phyloP scores from a whole-genome alignment of 2,329 filamentous ascomycete genomes.

The Alternaria ethzedia region DNA sequence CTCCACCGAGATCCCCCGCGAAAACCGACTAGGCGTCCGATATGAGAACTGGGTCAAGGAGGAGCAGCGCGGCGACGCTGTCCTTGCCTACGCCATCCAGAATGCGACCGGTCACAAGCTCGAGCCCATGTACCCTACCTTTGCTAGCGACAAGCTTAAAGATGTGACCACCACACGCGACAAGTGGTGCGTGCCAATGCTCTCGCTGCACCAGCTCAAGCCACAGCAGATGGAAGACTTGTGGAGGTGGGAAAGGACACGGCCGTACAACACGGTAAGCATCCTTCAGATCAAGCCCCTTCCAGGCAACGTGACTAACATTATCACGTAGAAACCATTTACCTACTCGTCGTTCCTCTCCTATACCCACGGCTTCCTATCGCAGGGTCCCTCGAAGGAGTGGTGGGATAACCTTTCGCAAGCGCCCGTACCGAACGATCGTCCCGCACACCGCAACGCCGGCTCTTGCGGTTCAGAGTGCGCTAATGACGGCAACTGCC shows the following conservation, averaged over 20 bases:
- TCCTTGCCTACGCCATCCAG: slow-evolving; percentile 48
- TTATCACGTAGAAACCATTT: slow-evolving; percentile 41
- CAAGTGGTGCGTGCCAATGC: slow-evolving; percentile 53
- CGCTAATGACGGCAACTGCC: slow-evolving; percentile 39
- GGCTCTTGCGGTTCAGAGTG: slow-evolving; percentile 45
- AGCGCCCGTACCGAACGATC: slow-evolving; percentile 42
- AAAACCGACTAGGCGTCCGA: slow-evolving; percentile 39
- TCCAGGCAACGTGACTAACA: too few relatives aligned
- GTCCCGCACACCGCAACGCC: slow-evolving; percentile 43
- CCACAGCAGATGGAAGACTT: slow-evolving; percentile 58
- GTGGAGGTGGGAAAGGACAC: slow-evolving; percentile 56
- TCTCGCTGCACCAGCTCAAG: slow-evolving; percentile 49
- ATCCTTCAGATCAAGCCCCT: too few relatives aligned
- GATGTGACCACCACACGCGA: slow-evolving; percentile 49
- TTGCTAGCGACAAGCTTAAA: slow-evolving; percentile 57
- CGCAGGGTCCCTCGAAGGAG: slow-evolving; percentile 37
- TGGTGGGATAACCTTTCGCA: slow-evolving; percentile 47
- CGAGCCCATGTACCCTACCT: slow-evolving; percentile 48
- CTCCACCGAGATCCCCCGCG: slow-evolving; percentile 36
- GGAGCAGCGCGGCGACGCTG: slow-evolving; percentile 55
- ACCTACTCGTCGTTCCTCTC: slow-evolving; percentile 47
- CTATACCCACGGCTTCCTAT: slow-evolving; percentile 45
- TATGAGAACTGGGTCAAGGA: slow-evolving; percentile 44
- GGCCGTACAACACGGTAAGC: slow-evolving; percentile 43
- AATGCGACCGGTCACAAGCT: slow-evolving; percentile 45